Base-by-base conservation (phyloP, 805 yeast species). In the Monosporozyma servazzii region DNA sequence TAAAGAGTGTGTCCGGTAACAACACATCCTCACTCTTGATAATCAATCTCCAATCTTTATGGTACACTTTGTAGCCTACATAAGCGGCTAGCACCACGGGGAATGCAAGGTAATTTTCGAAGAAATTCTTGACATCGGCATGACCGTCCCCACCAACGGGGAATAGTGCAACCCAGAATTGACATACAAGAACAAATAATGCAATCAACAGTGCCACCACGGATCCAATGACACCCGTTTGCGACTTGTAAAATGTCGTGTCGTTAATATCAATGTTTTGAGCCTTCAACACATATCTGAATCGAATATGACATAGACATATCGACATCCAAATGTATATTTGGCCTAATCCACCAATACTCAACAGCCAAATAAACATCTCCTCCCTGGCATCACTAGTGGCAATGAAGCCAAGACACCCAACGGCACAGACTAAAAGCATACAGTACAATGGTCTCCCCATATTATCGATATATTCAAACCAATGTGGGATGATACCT, bases 271-370 rank as follows among this genome's bases (percentile, higher is more conserved):
- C 23, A 9, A 20, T 18, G 39, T 83, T 83, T 66, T 81, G 83
- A 9, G 59, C 69, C n/a, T 63, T 63, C 56, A 75, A 52, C 8
- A 83, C 85, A 51, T 73, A 57, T 61, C 87, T 81, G 70, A 84
- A 84, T 58, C 90, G 74, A 48, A 86, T 69, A 62, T 84, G 90
- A 45, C 83, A 78, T 42, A 77, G 68, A 62, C 84, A 81, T 56
- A 86, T 81, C 6, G 88, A 78, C 48, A 82, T 84, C 95, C 95
- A 86, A 36, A 87, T 82, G 68, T 84, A 80, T 53, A 86, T 73
- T n/a, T 89, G 81, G 0, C 89, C 80, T 56, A 86, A 71, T 54
- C 90, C 90, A 41, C 88, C 81, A 33, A 86, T 67, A n/a, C 90
- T 85, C 60, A 84, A 72, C 67, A 86, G 68, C 93, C 93, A 86